Base-by-base conservation (phyloP, 352 stramenopile genomes). In the Globisporangium echinulatum region DNA sequence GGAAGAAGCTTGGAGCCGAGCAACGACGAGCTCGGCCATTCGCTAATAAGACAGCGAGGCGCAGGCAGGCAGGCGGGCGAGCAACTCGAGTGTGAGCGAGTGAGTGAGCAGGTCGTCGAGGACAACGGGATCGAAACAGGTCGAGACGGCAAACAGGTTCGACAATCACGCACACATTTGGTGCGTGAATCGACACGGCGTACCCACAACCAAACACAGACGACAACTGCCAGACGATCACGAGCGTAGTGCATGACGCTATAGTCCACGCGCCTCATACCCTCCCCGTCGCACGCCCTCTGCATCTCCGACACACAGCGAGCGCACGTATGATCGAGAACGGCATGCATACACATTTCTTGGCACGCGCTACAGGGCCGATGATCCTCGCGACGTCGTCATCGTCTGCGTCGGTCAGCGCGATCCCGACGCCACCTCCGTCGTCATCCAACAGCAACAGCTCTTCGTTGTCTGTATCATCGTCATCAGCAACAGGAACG, bases 311-410 rank as follows among this genome's bases (percentile, higher is more conserved):
- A n/a, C n/a, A n/a, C n/a, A n/a, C 19, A 25, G 19, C 19, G 19
- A 25, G 19, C 19, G 19, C 19, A 25, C 19, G 19, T 25, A 63
- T 63, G 58, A 63, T 63, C 42, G 58, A 63, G 51, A 42, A 63
- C 14, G 19, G n/a, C 33, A n/a, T 19, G 19, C 44, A 60, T 40
- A 50, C 57, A 9, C 49, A 56, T 40, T 63, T 59, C 37, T 38
- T 63, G 15, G 17, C 52, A 38, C 51, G 51, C 44, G 54, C 42
- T 10, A 52, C 43, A 15, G 42, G 39, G 13, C 25, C 56, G 19
- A 44, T 63, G 14, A 44, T 63, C 33, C 33, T 58, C 36, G 52
- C 49, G 38, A 38, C 57, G 15, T 15, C 57, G 8, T 19, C 48
- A 25, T 25, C 19, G 15, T 47, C 54, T 5, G 47, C 56, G 10